Conservation (phyloP, 169 alveolate species). For the Theileria luwenshuni region DNA sequence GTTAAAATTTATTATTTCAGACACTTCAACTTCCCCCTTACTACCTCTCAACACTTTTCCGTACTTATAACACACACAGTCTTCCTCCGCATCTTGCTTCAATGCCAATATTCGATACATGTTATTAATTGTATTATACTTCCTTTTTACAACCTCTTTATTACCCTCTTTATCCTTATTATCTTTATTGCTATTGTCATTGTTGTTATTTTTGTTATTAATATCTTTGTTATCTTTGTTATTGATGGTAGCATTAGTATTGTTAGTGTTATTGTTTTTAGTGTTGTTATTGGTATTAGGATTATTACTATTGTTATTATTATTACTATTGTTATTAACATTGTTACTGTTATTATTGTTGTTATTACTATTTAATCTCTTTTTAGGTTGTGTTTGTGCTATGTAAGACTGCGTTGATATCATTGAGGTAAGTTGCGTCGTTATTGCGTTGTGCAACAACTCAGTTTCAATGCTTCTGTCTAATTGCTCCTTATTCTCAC, state of each 20-base stretch:
- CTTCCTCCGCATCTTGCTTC: not conserved
- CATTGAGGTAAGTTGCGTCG: constrained; percentile 15
- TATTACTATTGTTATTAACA: not conserved
- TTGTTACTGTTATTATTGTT: not conserved
- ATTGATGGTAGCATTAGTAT: not conserved
- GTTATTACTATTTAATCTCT: not conserved
- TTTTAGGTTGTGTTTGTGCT: not conserved
- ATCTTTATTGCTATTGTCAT: not conserved
- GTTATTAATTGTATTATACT: not conserved
- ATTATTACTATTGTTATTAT: not conserved
- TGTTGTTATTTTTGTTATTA: not conserved
- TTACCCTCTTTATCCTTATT: not conserved
- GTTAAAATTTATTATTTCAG: not conserved
- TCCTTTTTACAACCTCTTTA: not conserved
- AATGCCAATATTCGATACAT: not conserved
- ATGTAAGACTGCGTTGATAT: constrained; percentile 10
- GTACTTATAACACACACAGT: constrained; percentile 1
- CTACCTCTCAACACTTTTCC: not conserved
- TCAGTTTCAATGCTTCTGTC: not conserved
- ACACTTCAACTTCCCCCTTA: not conserved
- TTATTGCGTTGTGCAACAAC: constrained; percentile 13
- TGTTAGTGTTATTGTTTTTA: not conserved
- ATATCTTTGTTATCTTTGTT: not conserved
- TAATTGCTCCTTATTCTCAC: not conserved
- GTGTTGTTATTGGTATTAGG: not conserved